Evolutionary conservation across 2,329 filamentous ascomycete genomes (phyloP), one percentile per base, ranked within the genome.

Genomic region (Hypoxylon sp.): DNA sequence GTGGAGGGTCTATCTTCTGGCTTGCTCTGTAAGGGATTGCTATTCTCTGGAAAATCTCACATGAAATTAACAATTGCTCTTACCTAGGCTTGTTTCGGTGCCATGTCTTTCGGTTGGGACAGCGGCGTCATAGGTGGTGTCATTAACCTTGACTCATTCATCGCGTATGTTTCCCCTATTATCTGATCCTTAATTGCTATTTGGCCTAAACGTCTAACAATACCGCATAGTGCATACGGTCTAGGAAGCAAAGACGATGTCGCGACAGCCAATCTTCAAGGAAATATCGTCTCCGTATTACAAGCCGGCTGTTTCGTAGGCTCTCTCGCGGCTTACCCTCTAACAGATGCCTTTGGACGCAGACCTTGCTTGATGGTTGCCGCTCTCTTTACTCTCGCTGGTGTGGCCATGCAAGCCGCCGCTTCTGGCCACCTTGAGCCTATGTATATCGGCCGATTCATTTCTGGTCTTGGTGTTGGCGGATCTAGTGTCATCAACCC

Each of bases 111-210:
- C 69, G 90, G 90, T 8, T 83, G 81, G 82, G 82, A 83, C 75
- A 90, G 88, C 37, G 88, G 89, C 70, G 90, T 90, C 62, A 91
- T 91, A 67, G 88, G 89, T 24, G 89, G 89, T 73, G 88, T 92
- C 44, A 83, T 92, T 31, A 87, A 86, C 7, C 82, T 92, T 72
- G 76, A 81, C 2, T 82, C 84, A 6, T 92, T 91, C 76, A 82
- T 85, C 72, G 66, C 76, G 86, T 89, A 80, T 48, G 83, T 73
- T 2, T 10, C 27, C 39, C 27, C 29, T 11, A 4, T 37, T 46
- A n/a, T 2, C 32, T 29, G 8, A 17, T 5, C n/a, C 3, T 27
- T 17, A 10, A 37, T 24, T 17, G 24, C 42, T 37, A 3, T 44
- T 10, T 11, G 27, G 1, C 10, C 31, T 6, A 17, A 27, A 37